These are phyloP conservation scores for Phanerochaete sordida DNA, from an alignment of 768 basidiomycete genomes.

Conservation along the genomic window DNA sequence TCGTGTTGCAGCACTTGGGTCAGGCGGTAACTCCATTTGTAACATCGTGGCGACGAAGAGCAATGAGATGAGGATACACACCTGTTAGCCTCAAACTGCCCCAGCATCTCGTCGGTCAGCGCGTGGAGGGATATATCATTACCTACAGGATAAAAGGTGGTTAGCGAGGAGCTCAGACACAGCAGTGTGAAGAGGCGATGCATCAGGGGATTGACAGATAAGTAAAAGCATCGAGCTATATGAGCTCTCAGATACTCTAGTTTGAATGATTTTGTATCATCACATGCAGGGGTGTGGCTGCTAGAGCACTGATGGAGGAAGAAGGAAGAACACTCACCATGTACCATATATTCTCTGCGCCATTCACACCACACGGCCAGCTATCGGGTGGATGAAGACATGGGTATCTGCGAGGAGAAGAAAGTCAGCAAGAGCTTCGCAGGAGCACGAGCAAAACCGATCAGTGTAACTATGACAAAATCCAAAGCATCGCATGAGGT, in stretches of 20 bases:
- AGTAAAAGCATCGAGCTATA: constrained; percentile 63
- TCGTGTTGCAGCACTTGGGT: constrained; percentile 35
- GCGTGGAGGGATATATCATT: not conserved
- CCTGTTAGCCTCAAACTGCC: not conserved
- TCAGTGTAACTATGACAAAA: constrained; percentile 95
- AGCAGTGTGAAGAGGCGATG: not conserved
- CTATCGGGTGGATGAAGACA: not conserved
- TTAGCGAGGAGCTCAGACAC: constrained; percentile 3
- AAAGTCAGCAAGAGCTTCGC: constrained; percentile 5
- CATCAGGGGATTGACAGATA: constrained; percentile 68
- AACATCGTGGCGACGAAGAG: constrained; percentile 44
- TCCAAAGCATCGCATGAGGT: constrained; percentile 48
- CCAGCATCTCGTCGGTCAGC: not conserved
- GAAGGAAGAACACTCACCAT: constrained; percentile 14
- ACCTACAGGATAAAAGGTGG: not conserved
- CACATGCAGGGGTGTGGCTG: constrained; percentile 24
- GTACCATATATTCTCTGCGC: not conserved
- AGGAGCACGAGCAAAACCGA: constrained; percentile 33
- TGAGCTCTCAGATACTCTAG: constrained; percentile 88
- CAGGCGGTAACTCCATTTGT: constrained; percentile 87
- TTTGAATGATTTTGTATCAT: constrained; percentile 76
- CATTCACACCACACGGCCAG: not conserved
- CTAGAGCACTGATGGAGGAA: not conserved
- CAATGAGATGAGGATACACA: not conserved
- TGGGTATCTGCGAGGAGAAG: constrained; percentile 8